phyloP scores from a whole-genome alignment of 305 asterid genomes.

The Fraxinus baroniana region DNA sequence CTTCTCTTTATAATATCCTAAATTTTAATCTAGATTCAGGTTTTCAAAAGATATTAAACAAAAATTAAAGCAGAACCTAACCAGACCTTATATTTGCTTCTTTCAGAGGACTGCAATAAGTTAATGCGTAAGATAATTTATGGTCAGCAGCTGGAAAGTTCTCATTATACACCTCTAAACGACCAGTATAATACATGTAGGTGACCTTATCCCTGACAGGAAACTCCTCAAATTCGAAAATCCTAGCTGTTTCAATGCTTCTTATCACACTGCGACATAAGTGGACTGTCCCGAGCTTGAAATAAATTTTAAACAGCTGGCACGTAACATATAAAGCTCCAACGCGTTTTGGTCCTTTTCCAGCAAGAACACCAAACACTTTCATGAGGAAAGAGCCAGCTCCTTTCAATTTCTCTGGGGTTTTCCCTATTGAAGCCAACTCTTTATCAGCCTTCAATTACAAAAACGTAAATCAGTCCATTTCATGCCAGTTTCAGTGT shows the following conservation, averaged over 20 bases:
- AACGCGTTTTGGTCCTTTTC: conserved; percentile 88
- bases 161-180: conserved; percentile 93
- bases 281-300: conserved; percentile 93
- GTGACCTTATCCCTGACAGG: conserved; percentile 93
- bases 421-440: conserved; percentile 78
- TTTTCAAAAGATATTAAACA: conserved; percentile 2
- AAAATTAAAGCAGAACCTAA: not conserved
- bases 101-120: conserved; percentile 57
- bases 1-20: not conserved
- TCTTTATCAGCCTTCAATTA: conserved; percentile 78
- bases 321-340: conserved; percentile 92
- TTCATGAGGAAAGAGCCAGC: conserved; percentile 97
- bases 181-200: conserved; percentile 97
- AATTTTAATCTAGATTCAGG: conserved; percentile 12
- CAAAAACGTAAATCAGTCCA: conserved; percentile 34
- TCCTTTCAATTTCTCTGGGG: conserved; percentile 82
- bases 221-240: conserved; percentile 92
- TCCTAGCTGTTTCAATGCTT: conserved; percentile 91
- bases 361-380: conserved; percentile 93
- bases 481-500: not conserved
- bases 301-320: conserved; percentile 83
- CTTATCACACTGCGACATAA: conserved; percentile 91
- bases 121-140: conserved; percentile 82
- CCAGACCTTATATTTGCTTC: conserved; percentile 78
- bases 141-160: conserved; percentile 88